Evolutionary conservation across 2,329 filamentous ascomycete genomes (phyloP).

Genomic region (Tolypocladium pustulatum): DNA sequence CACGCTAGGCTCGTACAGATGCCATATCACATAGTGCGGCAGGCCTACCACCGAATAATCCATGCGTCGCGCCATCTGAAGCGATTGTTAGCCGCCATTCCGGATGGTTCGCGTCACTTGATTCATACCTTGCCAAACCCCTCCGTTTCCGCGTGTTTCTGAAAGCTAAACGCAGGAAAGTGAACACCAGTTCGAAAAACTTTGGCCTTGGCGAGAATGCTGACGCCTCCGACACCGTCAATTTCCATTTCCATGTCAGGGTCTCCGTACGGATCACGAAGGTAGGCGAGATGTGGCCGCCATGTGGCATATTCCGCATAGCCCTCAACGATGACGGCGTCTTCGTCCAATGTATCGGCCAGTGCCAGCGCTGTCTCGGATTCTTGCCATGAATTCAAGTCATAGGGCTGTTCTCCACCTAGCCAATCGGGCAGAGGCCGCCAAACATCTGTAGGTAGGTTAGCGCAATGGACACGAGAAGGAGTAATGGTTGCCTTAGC

Average conservation of each 20-base stretch:
- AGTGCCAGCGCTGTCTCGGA: conserved; percentile 91
- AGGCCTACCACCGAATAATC: conserved; percentile 88
- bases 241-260: conserved; percentile 99
- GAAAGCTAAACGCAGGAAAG: conserved; percentile 96
- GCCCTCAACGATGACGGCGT: conserved; percentile 96
- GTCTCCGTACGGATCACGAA: conserved; percentile 93
- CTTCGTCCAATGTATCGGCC: conserved; percentile 90
- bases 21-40: conserved; percentile 98
- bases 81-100: neutral
- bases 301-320: conserved; percentile 99
- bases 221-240: conserved; percentile 93
- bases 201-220: conserved; percentile 89
- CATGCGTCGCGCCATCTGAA: conserved; percentile 93
- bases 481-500: neutral
- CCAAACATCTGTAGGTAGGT: conserved; percentile 69
- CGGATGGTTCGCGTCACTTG: neutral
- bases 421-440: conserved; percentile 98
- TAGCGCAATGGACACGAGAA: conserved; percentile 6
- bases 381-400: conserved; percentile 98
- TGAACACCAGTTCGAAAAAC: conserved; percentile 94
- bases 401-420: conserved; percentile 94
- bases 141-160: conserved; percentile 97
- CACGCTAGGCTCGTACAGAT: conserved; percentile 97
- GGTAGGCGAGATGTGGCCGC: conserved; percentile 91
- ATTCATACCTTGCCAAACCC: conserved; percentile 84